Base-by-base conservation (phyloP, 176 grass and related monocot genomes). In the Saccharum spontaneum region DNA sequence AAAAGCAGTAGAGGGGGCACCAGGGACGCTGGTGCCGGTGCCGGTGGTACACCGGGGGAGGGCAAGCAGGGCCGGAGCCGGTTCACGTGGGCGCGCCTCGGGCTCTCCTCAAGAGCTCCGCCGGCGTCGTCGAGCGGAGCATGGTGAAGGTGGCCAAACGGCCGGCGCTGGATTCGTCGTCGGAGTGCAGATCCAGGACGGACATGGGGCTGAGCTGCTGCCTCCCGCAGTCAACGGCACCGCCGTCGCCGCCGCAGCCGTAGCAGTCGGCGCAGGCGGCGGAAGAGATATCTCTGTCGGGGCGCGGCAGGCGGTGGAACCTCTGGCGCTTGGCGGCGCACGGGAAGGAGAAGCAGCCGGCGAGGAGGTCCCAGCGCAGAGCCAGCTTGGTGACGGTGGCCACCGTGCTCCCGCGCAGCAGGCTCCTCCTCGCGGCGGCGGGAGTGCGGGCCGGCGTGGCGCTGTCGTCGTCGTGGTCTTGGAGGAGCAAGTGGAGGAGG, bases 201-300 rank as follows among this genome's bases (percentile, higher is more conserved):
- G 97, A 99, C 14, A 96, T 82, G 60, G 97, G 93, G 79, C 97
- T 99, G 14, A 84, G 93, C 73, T 91, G 89, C 73, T 88, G 87
- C 77, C 75, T 79, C 8, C 26, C 54, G 28, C 30, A 23, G 30
- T 34, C 69, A 11, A 0, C 22, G 0, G 17, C 3, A 4, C 34
- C 69, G 24, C 0, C 28, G 28, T 1, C 54, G 0, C 13, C 69
- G 33, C 28, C n/a, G n/a, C 0, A 41, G 20, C n/a, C 28, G 28
- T 52, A 5, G 34, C 22, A 5, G 31, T 41, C 7, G 22, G n/a
- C 44, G 22, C 2, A 1, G 3, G 22, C 8, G 2, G 18, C 43
- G 4, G 54, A 10, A 50, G 0, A 41, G 12, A 38, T 28, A 1
- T 28, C 28, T 28, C 28, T 10, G 20, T 23, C 71, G 8, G 70